These are phyloP conservation scores for Aspergillus haitiensis DNA, from an alignment of 495 filamentous ascomycete species.

Conservation along the genomic window DNA sequence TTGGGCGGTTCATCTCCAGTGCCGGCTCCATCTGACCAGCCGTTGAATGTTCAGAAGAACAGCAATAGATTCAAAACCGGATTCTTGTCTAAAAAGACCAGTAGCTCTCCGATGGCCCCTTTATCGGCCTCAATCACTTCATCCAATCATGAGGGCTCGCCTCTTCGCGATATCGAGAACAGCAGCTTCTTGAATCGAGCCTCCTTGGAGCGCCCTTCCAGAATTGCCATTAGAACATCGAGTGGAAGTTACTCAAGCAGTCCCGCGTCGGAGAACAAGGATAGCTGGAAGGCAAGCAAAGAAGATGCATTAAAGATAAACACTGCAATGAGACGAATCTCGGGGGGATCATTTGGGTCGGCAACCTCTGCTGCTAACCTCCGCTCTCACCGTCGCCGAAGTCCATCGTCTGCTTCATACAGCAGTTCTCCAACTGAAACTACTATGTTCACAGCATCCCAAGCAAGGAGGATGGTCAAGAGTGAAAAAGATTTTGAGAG, in stretches of 20 bases:
- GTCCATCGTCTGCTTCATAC: constrained; percentile 56
- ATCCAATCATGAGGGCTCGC: constrained; percentile 62
- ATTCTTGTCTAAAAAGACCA: constrained; percentile 74
- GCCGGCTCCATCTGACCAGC: constrained; percentile 33
- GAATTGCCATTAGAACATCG: constrained; percentile 48
- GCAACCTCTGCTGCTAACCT: constrained; percentile 37
- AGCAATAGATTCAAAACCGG: constrained; percentile 82
- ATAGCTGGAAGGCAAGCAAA: constrained; percentile 51
- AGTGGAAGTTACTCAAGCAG: constrained; percentile 48
- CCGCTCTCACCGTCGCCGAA: constrained; percentile 59
- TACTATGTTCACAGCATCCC: constrained; percentile 65
- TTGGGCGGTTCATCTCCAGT: constrained; percentile 33
- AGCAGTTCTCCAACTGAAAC: constrained; percentile 58
- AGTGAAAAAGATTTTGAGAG: constrained; percentile 58
- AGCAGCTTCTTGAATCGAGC: constrained; percentile 60
- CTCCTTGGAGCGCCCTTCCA: constrained; percentile 50
- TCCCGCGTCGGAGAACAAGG: constrained; percentile 42
- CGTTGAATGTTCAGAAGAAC: constrained; percentile 51
- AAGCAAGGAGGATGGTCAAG: constrained; percentile 70
- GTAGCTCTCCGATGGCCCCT: constrained; percentile 62
- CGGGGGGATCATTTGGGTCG: constrained; percentile 35
- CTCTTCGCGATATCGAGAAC: constrained; percentile 64
- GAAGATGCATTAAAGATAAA: constrained; percentile 61
- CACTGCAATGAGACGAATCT: constrained; percentile 61
- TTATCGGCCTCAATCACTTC: constrained; percentile 60